Evolutionary conservation across 768 basidiomycete genomes (phyloP), one percentile per base, ranked within the genome.

Genomic region (Infundibulicybe gibba): DNA sequence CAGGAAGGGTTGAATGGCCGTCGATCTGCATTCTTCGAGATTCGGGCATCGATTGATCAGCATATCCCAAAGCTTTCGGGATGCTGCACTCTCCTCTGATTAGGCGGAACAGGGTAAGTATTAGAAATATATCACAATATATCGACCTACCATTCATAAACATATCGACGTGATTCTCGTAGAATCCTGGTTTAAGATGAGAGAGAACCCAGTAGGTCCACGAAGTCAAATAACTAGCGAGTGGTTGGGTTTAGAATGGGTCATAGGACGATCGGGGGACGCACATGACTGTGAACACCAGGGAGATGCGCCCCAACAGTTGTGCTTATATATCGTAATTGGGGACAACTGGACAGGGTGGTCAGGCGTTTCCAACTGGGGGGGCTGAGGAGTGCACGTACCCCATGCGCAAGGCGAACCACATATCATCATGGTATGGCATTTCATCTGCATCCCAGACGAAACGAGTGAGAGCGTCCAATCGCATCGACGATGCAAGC

Each of bases 401-500:
- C 87, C 79, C 80, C 44, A 78, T 64, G 32, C 85, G 77, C 54
- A 90, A 67, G 38, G 82, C 79, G 50, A 85, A 76, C 87, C 87
- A 90, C 83, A 90, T 85, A 51, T 84, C 81, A 49, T 89, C 87
- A 50, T 78, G 66, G 31, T 73, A 76, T 13, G 82, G 77, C 31
- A 81, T 68, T 58, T 86, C 83, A 11, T 85, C 84, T 3, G 77
- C 83, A 50, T 83, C 83, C 87, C 87, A 90, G 32, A 77, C 64
- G 55, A 90, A 90, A 11, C 69, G 79, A 21, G 70, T 65, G 34
- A 90, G 72, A 15, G 83, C 83, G 40, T 89, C 87, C 37, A 90
- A 63, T 40, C 65, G 61, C 54, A 55, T 65, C 34, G 75, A 68
- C 5, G 64, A 64, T 6, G 81, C 83, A 8, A 77, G 66, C 16